These are phyloP conservation scores for Eimeria praecox DNA, from an alignment of 169 alveolate species.

Conservation along the genomic window DNA sequence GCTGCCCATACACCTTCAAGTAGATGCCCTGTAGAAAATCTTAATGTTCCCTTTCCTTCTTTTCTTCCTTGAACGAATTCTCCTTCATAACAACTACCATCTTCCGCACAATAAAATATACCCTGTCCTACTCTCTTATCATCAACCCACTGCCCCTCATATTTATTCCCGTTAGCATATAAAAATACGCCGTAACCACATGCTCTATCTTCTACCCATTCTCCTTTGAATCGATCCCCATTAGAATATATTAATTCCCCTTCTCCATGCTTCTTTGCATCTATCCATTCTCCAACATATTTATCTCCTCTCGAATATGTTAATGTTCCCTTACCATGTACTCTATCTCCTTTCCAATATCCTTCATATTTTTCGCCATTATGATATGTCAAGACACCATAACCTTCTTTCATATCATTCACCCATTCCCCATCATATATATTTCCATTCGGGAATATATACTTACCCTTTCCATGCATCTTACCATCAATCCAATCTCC, in stretches of 20 bases:
- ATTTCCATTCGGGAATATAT: conserved; percentile 95
- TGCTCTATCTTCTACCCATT: conserved; percentile 97
- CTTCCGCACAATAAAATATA: conserved; percentile 94
- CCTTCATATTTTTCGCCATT: conserved; percentile 97
- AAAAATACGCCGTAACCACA: conserved; percentile 96
- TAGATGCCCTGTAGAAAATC: conserved; percentile 82
- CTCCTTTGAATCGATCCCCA: conserved; percentile 93
- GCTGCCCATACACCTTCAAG: conserved; percentile 83
- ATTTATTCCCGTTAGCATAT: conserved; percentile 95
- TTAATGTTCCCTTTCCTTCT: conserved; percentile 92
- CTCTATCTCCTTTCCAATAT: conserved; percentile 95
- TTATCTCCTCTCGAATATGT: conserved; percentile 92
- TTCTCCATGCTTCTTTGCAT: conserved; percentile 96
- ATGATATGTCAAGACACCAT: conserved; percentile 92
- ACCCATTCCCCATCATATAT: conserved; percentile 98
- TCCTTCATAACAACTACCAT: conserved; percentile 93
- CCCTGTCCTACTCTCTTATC: conserved; percentile 95
- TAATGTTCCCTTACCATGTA: conserved; percentile 96
- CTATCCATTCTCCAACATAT: conserved; percentile 97
- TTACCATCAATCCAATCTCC: conserved; percentile 98
- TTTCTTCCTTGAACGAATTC: conserved; percentile 92
- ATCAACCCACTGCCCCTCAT: conserved; percentile 95
- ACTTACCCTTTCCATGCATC: conserved; percentile 96
- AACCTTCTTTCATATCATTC: conserved; percentile 96
- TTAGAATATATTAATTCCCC: conserved; percentile 96